A percentile compares a stretch with the other conserved stretches of the same genome.
These are phyloP conservation scores for Podaxis sp. DNA, from an alignment of 768 basidiomycete genomes.

Conservation along the genomic window DNA sequence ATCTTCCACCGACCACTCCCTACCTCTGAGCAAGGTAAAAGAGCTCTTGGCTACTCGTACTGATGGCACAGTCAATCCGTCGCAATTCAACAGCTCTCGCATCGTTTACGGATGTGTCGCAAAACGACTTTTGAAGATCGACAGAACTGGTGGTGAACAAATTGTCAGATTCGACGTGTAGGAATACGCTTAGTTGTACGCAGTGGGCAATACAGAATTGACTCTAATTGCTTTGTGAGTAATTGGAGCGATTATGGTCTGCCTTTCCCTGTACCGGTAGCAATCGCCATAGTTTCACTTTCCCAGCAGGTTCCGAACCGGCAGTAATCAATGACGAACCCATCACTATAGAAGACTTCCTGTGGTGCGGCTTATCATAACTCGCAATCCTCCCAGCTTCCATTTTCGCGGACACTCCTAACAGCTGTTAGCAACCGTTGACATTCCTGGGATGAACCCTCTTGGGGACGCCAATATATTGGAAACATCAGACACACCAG, in stretches of 20 bases:
- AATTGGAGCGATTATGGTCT: no score
- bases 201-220: neutral
- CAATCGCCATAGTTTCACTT: no score
- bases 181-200: neutral
- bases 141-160: slow-evolving; percentile 73
- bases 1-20: slow-evolving; percentile 50
- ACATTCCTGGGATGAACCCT: neutral
- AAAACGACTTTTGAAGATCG: slow-evolving; percentile 75
- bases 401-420: neutral
- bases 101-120: slow-evolving; percentile 80
- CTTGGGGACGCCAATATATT: neutral
- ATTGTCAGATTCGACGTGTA: slow-evolving; percentile 64
- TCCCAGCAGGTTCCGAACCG: no score
- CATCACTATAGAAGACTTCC: no score
- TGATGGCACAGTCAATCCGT: slow-evolving; percentile 40
- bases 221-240: neutral
- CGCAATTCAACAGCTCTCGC: slow-evolving; percentile 34
- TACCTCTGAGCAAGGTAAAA: slow-evolving; percentile 66
- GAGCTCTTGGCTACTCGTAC: slow-evolving; percentile 49
- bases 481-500: neutral
- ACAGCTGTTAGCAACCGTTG: neutral
- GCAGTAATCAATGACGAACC: no score
- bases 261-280: no score
- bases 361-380: neutral
- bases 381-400: neutral